Evolutionary conservation across 106 monocot genomes (phyloP).

Genomic region (Acanthochlamys bracteata): DNA sequence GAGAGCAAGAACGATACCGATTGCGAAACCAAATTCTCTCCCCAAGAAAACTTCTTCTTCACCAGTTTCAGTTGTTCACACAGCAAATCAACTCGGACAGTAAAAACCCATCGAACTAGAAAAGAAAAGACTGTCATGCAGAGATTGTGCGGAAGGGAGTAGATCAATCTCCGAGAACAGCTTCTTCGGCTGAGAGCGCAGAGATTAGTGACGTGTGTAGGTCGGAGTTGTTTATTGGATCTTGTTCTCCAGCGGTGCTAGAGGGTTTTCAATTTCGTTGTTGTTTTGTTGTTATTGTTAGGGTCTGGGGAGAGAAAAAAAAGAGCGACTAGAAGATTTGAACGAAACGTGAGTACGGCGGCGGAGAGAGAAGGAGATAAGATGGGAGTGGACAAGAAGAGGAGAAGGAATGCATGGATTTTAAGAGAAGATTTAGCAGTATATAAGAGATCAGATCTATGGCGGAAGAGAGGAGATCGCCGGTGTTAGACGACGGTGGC

Average conservation of each 20-base stretch:
- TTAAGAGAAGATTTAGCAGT: slow-evolving; percentile 53
- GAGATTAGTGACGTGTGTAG: slow-evolving; percentile 31
- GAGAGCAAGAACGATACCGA: slow-evolving; percentile 80
- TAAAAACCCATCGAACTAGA: slow-evolving; percentile 40
- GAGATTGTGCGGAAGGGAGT: slow-evolving; percentile 35
- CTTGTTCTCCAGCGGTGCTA: neutral
- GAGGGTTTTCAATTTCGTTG: neutral
- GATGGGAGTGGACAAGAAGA: slow-evolving; percentile 39
- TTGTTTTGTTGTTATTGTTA: no score
- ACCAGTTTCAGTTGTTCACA: slow-evolving; percentile 94
- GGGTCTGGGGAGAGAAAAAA: slow-evolving; percentile 26
- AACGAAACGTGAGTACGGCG: slow-evolving; percentile 37
- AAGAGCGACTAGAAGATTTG: slow-evolving; percentile 15
- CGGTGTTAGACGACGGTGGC: slow-evolving; percentile 16
- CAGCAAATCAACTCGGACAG: slow-evolving; percentile 39
- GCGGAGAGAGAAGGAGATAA: slow-evolving; percentile 53
- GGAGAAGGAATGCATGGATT: slow-evolving; percentile 35
- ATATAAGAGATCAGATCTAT: slow-evolving; percentile 18
- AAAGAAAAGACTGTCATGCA: slow-evolving; percentile 80
- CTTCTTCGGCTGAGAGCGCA: slow-evolving; percentile 66
- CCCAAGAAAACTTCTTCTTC: slow-evolving; percentile 57
- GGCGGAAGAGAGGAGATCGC: slow-evolving; percentile 57
- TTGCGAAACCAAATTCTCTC: slow-evolving; percentile 63
- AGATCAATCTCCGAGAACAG: slow-evolving; percentile 37
- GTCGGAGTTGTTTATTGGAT: slow-evolving; percentile 30